Evolutionary conservation across 2,329 filamentous ascomycete species (phyloP).

Genomic region (Chrysoporthe austroafricana): DNA sequence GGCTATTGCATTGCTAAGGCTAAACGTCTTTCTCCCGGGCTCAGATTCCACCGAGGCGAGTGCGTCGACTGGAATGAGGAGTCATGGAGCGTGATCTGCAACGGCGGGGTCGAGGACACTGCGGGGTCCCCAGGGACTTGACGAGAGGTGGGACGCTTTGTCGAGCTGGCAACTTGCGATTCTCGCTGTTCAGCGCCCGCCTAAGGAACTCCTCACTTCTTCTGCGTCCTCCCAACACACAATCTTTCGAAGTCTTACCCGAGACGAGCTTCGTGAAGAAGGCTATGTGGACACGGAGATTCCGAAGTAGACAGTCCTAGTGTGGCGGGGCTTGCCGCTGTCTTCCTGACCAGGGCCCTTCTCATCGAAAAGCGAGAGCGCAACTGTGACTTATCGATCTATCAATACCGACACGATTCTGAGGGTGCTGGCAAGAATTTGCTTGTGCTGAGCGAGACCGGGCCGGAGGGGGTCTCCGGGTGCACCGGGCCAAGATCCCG

Average conservation of each 20-base stretch:
- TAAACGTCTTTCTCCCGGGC: background rate
- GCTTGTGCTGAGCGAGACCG: background rate
- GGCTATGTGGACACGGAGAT: background rate
- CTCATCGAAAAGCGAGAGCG: background rate
- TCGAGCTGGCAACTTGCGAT: background rate
- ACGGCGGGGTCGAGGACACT: conserved; percentile 2
- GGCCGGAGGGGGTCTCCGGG: background rate
- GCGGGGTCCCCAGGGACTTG: background rate
- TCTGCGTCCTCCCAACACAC: background rate
- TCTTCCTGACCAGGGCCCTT: background rate
- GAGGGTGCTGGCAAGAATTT: background rate
- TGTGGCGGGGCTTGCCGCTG: background rate
- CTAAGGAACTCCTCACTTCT: background rate
- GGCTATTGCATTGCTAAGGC: background rate
- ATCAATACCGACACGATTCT: background rate
- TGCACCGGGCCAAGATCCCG: conserved; percentile 5
- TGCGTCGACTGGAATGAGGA: conserved; percentile 5
- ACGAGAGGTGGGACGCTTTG: background rate
- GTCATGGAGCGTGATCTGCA: background rate
- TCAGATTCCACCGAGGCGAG: background rate
- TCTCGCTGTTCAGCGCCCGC: background rate
- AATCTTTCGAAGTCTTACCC: background rate
- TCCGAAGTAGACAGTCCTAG: background rate
- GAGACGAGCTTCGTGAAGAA: background rate
- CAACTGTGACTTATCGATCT: background rate